Evolutionary conservation across 2,329 filamentous ascomycete species (phyloP).

Genomic region (Alternaria hordeiaustralica): DNA sequence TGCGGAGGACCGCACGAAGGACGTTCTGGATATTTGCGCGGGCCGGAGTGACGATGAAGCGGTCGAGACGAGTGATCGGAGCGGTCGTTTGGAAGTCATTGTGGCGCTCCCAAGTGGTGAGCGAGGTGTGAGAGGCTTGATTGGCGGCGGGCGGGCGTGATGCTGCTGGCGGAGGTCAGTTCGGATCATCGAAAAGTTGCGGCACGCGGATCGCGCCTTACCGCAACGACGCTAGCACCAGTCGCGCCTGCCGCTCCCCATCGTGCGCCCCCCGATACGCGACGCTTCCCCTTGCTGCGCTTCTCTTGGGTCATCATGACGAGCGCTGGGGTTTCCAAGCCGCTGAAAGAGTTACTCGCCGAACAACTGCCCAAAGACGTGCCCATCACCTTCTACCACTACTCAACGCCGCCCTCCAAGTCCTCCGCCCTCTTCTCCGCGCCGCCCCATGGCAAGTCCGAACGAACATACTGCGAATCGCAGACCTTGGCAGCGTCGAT

Average conservation of each 20-base stretch:
- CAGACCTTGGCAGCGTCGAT: constrained; percentile 75
- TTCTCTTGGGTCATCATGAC: constrained; percentile 31
- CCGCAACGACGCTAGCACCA: constrained; percentile 17
- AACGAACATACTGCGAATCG: constrained; percentile 83
- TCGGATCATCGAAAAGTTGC: constrained; percentile 40
- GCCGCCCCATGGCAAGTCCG: constrained; percentile 72
- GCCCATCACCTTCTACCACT: constrained; percentile 77
- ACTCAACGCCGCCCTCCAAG: constrained; percentile 81
- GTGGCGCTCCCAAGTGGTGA: constrained; percentile 19
- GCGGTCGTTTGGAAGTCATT: constrained; percentile 59
- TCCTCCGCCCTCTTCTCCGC: constrained; percentile 80
- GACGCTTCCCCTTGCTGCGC: constrained; percentile 9
- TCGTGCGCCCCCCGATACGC: constrained; percentile 14
- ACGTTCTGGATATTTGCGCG: constrained; percentile 29
- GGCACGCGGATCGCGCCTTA: constrained; percentile 27
- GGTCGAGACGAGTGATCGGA: constrained; percentile 40
- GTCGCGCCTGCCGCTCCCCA: constrained; percentile 23
- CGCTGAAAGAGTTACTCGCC: constrained; percentile 55
- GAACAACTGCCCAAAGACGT: constrained; percentile 60
- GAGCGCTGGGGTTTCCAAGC: constrained; percentile 24
- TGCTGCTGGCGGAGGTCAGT: constrained; percentile 23
- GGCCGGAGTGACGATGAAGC: constrained; percentile 35
- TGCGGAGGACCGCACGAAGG: constrained; percentile 44
- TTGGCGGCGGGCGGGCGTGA: constrained; percentile 13
- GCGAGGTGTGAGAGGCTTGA: constrained; percentile 19